Evolutionary conservation across 768 basidiomycete species (phyloP), one percentile per base, ranked within the genome.

Genomic region (Ramaria sp.): DNA sequence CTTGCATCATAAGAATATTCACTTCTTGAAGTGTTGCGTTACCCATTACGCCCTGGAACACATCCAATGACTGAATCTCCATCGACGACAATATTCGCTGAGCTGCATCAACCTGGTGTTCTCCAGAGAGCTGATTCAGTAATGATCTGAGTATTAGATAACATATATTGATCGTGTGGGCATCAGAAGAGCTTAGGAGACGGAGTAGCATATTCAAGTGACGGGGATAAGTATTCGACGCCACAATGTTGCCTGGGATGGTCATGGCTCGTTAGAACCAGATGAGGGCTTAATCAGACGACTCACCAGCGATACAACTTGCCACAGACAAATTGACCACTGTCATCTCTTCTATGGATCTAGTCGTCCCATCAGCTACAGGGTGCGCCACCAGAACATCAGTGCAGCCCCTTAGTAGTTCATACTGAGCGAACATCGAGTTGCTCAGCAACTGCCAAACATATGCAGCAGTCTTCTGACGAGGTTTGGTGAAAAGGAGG

Each of bases 401-500:
- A 45, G 65, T 47, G 64, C 67, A 62, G 56, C 67, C 61, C n/a
- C 60, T 61, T 51, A 66, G 50, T 73, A 74, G n/a, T 64, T 67
- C 57, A 19, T 60, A 45, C 10, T 56, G 49, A 9, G 47, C 54
- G 37, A 62, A 31, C 19, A 41, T 19, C 0, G 53, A 45, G 1
- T 37, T 37, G 30, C 41, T 56, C 3, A 92, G 65, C n/a, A 78
- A 68, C 54, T 83, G 82, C 91, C 91, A 94, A 0, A 83, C 79
- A n/a, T 76, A 66, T 20, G 79, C 75, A 0, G 81, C 75, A 0
- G 80, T 85, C 64, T 81, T 83, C 59, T 84, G 78, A 51, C 83
- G 77, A 2, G 84, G 69, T 64, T 86, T 90, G 7, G 88, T 84
- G 62, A 80, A 84, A 15, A 94, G 67, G 45, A 94, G 70, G 64